A percentile compares a stretch with the other conserved stretches of the same genome.
phyloP scores from a whole-genome alignment of 495 filamentous ascomycete species.

The Neurospora sp. region DNA sequence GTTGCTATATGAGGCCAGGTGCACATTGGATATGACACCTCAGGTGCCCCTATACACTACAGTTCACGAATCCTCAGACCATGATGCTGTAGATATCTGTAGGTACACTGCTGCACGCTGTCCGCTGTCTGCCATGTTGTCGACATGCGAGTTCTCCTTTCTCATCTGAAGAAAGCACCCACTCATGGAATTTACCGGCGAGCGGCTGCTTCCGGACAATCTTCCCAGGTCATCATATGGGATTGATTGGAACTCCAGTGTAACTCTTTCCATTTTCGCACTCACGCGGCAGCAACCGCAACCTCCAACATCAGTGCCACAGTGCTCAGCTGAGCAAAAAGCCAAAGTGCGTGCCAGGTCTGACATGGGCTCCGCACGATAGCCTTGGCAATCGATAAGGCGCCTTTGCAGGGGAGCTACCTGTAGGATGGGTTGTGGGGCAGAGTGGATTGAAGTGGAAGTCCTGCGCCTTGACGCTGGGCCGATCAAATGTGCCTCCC shows the following conservation, averaged over 20 bases:
- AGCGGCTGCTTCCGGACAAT: neutral
- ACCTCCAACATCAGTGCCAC: neutral
- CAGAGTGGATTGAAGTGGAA: neutral
- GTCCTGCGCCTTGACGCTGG: neutral
- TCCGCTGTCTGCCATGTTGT: neutral
- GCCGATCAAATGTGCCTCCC: neutral
- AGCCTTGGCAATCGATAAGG: neutral
- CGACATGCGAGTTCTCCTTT: neutral
- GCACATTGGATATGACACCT: neutral
- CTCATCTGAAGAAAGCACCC: neutral
- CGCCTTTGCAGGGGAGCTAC: neutral
- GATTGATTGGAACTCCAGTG: neutral
- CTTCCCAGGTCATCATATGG: neutral
- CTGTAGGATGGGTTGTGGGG: neutral
- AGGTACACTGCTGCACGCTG: neutral
- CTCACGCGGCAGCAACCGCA: neutral
- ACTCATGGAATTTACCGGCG: neutral
- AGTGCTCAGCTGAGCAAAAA: neutral
- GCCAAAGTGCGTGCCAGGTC: neutral
- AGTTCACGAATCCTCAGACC: neutral
- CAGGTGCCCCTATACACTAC: neutral
- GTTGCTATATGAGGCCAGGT: neutral
- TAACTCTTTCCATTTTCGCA: neutral
- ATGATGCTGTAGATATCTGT: neutral
- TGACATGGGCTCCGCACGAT: neutral